phyloP scores from a whole-genome alignment of 2,329 filamentous ascomycete species.

The Pezicula carpinea region DNA sequence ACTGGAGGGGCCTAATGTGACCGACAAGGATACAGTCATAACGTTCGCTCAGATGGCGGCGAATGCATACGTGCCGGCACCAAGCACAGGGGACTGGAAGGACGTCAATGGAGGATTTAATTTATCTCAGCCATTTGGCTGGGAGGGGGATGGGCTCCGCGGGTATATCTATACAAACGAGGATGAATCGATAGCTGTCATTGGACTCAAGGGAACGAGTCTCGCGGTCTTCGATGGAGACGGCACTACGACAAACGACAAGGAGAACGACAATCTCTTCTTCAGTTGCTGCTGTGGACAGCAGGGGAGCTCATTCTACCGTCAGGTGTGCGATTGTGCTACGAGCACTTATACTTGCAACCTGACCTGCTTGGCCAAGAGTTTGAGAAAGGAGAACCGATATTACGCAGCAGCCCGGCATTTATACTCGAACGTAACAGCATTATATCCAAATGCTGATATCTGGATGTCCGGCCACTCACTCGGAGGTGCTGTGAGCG shows the following conservation, averaged over 20 bases:
- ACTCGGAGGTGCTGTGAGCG: slow-evolving; percentile 81
- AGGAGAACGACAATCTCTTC: slow-evolving; percentile 95
- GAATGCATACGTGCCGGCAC: slow-evolving; percentile 78
- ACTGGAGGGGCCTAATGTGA: slow-evolving; percentile 73
- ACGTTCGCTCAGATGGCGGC: slow-evolving; percentile 84
- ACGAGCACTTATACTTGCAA: slow-evolving; percentile 86
- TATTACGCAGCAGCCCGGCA: slow-evolving; percentile 90
- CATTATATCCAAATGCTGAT: slow-evolving; percentile 76
- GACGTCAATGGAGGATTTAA: slow-evolving; percentile 79
- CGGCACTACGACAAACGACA: slow-evolving; percentile 94
- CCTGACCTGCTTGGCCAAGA: slow-evolving; percentile 76
- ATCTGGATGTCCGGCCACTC: slow-evolving; percentile 93
- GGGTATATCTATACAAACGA: slow-evolving; percentile 91
- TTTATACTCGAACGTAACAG: slow-evolving; percentile 88
- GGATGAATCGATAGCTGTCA: slow-evolving; percentile 79
- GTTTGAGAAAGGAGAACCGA: slow-evolving; percentile 74
- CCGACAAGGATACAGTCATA: slow-evolving; percentile 79
- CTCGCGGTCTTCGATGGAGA: slow-evolving; percentile 93
- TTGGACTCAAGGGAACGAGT: slow-evolving; percentile 88
- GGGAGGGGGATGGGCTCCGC: slow-evolving; percentile 82
- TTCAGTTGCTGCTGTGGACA: slow-evolving; percentile 98
- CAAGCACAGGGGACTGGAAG: slow-evolving; percentile 73
- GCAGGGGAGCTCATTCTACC: slow-evolving; percentile 85
- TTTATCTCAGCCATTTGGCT: slow-evolving; percentile 84
- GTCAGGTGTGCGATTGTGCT: slow-evolving; percentile 90